Evolutionary conservation across 2,329 filamentous ascomycete species (phyloP).

Genomic region (Teratosphaeria destructans): DNA sequence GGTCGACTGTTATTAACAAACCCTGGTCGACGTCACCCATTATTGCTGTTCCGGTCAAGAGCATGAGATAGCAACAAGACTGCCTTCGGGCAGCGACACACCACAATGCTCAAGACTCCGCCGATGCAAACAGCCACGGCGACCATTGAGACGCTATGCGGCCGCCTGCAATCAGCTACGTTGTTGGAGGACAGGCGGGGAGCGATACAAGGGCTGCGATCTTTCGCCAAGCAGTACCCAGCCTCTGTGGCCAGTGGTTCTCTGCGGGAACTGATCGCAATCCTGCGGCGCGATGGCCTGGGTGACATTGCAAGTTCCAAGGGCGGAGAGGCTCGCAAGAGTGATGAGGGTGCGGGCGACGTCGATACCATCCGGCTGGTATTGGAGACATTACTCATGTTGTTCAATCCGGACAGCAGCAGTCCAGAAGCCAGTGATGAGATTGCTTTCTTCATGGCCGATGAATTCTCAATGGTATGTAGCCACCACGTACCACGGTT

Average conservation of each 20-base stretch:
- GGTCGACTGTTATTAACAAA: neutral
- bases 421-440: constrained; percentile 87
- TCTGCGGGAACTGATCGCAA: constrained; percentile 76
- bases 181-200: constrained; percentile 89
- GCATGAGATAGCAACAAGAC: constrained; percentile 12
- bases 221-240: constrained; percentile 92
- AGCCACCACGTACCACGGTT: neutral
- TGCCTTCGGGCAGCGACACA: constrained; percentile 12
- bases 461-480: constrained; percentile 83
- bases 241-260: constrained; percentile 91
- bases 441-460: constrained; percentile 88
- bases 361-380: constrained; percentile 93
- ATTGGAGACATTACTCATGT: constrained; percentile 86
- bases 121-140: constrained; percentile 93
- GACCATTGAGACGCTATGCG: constrained; percentile 83
- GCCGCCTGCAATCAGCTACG: constrained; percentile 77
- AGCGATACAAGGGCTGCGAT: constrained; percentile 83
- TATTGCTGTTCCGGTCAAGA: neutral
- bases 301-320: constrained; percentile 16
- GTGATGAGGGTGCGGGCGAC: constrained; percentile 43
- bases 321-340: constrained; percentile 4
- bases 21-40: neutral
- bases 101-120: constrained; percentile 54
- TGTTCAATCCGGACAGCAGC: constrained; percentile 62
- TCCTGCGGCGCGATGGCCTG: constrained; percentile 62